Evolutionary conservation across 768 basidiomycete genomes (phyloP).

Genomic region (Mycena sanguinolenta): DNA sequence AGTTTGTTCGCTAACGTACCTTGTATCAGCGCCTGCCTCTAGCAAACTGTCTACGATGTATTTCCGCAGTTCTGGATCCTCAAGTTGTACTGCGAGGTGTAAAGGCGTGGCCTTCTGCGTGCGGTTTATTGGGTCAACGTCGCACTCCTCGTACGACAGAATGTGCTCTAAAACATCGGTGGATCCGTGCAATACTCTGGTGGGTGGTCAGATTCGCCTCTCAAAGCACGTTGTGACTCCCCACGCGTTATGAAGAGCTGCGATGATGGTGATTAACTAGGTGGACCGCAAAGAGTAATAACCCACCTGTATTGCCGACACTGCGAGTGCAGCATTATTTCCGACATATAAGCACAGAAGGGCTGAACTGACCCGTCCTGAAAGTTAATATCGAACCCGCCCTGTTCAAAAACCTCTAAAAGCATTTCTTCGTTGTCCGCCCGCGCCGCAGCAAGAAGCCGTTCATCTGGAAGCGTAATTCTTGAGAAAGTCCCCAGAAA

Average conservation of each 20-base stretch:
- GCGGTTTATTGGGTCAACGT: constrained; percentile 83
- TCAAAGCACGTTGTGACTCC: constrained; percentile 35
- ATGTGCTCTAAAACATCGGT: constrained; percentile 78
- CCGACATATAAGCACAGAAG: constrained; percentile 22
- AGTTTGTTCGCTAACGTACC: constrained; percentile 52
- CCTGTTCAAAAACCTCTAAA: constrained; percentile 68
- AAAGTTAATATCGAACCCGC: constrained; percentile 78
- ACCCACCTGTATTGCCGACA: constrained; percentile 83
- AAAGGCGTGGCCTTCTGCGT: constrained; percentile 82
- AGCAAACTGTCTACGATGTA: constrained; percentile 74
- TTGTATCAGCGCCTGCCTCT: constrained; percentile 84
- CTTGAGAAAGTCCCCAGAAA: neutral
- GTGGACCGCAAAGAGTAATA: neutral
- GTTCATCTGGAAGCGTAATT: constrained; percentile 66
- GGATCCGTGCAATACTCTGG: constrained; percentile 68
- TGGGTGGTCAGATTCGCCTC: constrained; percentile 13
- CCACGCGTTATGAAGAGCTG: constrained; percentile 83
- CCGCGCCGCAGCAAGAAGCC: constrained; percentile 80
- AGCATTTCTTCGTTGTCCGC: constrained; percentile 79
- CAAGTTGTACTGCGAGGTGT: constrained; percentile 76
- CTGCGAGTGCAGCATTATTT: constrained; percentile 49
- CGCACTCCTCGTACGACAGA: constrained; percentile 80
- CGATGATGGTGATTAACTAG: constrained; percentile 12
- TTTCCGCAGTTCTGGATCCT: constrained; percentile 66
- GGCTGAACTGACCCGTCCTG: constrained; percentile 75